A percentile compares a stretch with the other conserved stretches of the same genome.
phyloP scores from a whole-genome alignment of 331 rosid genomes.

The Quercus tomentella region DNA sequence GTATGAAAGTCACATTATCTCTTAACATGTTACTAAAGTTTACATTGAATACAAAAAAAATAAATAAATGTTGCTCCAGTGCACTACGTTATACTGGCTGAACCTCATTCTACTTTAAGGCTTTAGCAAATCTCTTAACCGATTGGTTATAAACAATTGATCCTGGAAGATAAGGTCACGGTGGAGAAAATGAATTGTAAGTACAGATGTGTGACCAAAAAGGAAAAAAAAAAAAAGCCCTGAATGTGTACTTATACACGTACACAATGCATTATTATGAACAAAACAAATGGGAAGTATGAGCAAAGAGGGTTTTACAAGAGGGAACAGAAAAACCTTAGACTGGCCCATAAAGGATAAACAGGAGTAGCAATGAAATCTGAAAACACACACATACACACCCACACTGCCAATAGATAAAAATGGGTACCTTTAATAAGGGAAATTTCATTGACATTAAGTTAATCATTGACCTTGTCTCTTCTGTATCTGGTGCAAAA shows the following conservation, averaged over 20 bases:
- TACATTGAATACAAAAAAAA: neutral
- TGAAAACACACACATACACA: neutral
- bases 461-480: constrained; percentile 74
- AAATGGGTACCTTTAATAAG: constrained; percentile 55
- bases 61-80: neutral
- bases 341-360: neutral
- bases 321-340: neutral
- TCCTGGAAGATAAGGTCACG: neutral
- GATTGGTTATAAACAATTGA: neutral
- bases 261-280: neutral
- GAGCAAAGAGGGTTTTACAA: neutral
- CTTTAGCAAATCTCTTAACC: neutral
- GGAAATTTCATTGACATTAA: constrained; percentile 73
- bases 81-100: neutral
- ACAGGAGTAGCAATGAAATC: neutral
- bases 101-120: neutral
- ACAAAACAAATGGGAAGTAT: neutral
- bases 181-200: neutral
- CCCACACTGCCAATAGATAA: neutral
- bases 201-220: neutral
- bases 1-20: neutral
- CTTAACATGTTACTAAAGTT: neutral
- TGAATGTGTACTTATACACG: neutral
- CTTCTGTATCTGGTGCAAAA: constrained; percentile 68
- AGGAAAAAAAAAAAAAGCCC: neutral